Conservation (phyloP, 176 grass and related monocot genomes). For the Oryza brachyantha region DNA sequence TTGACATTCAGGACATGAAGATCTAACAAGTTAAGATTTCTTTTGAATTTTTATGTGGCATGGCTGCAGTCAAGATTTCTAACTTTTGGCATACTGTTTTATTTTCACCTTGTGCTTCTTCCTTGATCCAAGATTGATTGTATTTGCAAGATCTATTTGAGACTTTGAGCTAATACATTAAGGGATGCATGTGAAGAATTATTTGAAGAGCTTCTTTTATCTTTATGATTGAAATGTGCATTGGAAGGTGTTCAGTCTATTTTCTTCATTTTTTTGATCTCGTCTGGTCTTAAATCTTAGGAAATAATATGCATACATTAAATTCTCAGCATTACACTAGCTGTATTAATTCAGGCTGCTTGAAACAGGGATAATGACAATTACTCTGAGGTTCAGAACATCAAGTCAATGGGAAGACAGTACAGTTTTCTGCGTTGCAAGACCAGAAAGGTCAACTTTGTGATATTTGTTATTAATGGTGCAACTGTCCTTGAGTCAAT, state of each 20-base stretch:
- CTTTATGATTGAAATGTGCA: neutral
- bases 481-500: constrained; percentile 50
- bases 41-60: constrained; percentile 11
- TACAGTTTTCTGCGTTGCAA: constrained; percentile 38
- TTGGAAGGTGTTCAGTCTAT: neutral
- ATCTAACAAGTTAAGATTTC: neutral
- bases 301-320: constrained; percentile 9
- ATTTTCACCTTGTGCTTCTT: neutral
- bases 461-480: constrained; percentile 75
- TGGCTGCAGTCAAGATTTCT: neutral
- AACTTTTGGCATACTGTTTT: neutral
- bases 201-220: neutral
- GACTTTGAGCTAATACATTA: neutral
- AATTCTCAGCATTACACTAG: neutral
- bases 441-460: constrained; percentile 78
- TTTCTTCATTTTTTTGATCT: constrained; percentile 19
- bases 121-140: neutral
- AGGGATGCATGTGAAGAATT: neutral
- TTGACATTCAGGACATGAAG: neutral
- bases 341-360: neutral
- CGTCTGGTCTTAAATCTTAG: constrained; percentile 12
- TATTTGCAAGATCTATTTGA: neutral
- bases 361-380: constrained; percentile 47
- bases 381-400: constrained; percentile 26
- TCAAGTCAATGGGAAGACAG: constrained; percentile 42